Conservation (phyloP, 371 early-diverging fungal genomes). For the Mortierella polycephala region DNA sequence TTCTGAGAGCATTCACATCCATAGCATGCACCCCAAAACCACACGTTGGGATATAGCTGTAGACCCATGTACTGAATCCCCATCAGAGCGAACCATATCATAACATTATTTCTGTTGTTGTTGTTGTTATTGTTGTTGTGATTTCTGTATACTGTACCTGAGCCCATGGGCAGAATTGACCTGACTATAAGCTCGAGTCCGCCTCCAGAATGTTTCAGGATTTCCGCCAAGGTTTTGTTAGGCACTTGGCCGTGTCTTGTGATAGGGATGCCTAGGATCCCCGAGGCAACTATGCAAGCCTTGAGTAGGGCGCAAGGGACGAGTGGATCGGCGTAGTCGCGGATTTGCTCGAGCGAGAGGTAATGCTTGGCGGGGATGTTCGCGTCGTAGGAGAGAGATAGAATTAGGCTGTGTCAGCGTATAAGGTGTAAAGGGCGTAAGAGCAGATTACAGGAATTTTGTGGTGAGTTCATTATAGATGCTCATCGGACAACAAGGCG, state of each 20-base stretch:
- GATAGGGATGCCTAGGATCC: constrained; percentile 37
- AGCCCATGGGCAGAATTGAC: constrained; percentile 41
- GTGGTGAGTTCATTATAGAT: background rate
- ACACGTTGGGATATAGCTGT: too few species aligned
- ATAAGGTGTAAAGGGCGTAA: too few species aligned
- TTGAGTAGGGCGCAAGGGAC: constrained; percentile 45
- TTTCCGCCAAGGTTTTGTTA: constrained; percentile 28
- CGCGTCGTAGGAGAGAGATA: constrained; percentile 34
- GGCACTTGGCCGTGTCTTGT: constrained; percentile 24
- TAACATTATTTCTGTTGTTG: too few species aligned
- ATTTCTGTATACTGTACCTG: constrained; percentile 14
- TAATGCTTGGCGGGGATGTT: constrained; percentile 19
- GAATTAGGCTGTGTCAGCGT: constrained; percentile 36
- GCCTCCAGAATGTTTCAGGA: constrained; percentile 40
- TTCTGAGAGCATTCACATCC: too few species aligned
- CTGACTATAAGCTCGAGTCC: constrained; percentile 39
- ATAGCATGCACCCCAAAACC: too few species aligned
- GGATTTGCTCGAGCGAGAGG: constrained; percentile 37
- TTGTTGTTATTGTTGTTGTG: too few species aligned
- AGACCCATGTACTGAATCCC: too few species aligned
- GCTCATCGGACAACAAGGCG: background rate
- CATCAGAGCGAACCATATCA: too few species aligned
- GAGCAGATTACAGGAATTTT: background rate
- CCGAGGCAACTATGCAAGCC: constrained; percentile 49
- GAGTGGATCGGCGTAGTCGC: constrained; percentile 47